Percentiles rank a stretch among this genome's conserved stretches.
Conservation (phyloP, 148 eudicot species). For the Spergularia marina region DNA sequence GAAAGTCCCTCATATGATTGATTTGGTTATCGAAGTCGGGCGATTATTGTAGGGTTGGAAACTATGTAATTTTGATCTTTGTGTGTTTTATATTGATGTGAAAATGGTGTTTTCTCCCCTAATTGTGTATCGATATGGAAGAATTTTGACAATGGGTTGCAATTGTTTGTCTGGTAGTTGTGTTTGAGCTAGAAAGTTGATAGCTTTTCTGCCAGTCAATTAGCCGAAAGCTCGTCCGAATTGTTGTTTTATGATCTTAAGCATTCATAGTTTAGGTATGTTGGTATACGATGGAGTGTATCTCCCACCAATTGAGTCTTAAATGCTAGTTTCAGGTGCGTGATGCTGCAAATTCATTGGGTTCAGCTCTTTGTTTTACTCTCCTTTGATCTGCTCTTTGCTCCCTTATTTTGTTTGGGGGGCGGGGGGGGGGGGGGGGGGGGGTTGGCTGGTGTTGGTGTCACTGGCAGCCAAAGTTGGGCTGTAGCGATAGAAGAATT, state of each 20-base stretch:
- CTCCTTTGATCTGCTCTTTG: too few relatives aligned
- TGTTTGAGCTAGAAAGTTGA: conserved; percentile 12
- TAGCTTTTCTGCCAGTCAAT: neutral
- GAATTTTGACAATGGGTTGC: neutral
- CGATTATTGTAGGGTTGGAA: conserved; percentile 8
- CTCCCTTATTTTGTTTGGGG: too few relatives aligned
- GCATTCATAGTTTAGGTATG: neutral
- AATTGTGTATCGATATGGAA: neutral
- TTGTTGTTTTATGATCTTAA: neutral
- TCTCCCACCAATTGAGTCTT: too few relatives aligned
- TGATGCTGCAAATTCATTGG: too few relatives aligned
- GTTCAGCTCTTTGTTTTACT: too few relatives aligned
- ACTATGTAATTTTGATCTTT: neutral
- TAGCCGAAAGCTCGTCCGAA: neutral
- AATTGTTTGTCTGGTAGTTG: neutral
- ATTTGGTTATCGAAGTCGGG: neutral
- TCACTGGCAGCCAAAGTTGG: too few relatives aligned
- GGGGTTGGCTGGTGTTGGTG: too few relatives aligned
- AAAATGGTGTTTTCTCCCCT: neutral
- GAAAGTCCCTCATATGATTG: neutral
- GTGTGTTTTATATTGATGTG: neutral
- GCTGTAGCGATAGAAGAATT: too few relatives aligned
- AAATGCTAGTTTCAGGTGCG: too few relatives aligned
- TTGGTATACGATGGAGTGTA: neutral
- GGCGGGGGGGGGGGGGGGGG: too few relatives aligned